Percentiles rank a stretch among this genome's conserved stretches.
phyloP scores from a whole-genome alignment of 1,284 basidiomycete species.

The Apiotrichum sp. region DNA sequence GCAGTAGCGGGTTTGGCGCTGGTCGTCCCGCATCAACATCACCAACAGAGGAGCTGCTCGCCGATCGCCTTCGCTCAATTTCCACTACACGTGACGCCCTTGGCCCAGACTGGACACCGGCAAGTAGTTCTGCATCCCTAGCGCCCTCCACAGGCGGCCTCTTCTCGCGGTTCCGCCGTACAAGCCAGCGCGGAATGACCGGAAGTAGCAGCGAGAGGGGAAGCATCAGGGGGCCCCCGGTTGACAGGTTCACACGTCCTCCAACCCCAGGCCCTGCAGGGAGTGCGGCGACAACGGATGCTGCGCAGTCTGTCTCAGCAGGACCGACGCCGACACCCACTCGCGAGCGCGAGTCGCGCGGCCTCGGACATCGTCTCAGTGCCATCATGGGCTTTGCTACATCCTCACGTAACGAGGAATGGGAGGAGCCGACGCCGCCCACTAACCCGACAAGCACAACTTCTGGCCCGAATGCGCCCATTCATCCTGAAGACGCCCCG shows the following conservation, averaged over 20 bases:
- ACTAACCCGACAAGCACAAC: neutral
- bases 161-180: slow-evolving; percentile 17
- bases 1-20: neutral
- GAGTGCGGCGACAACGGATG: neutral
- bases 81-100: slow-evolving; percentile 27
- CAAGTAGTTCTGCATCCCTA: slow-evolving; percentile 1
- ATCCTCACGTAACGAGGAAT: slow-evolving; percentile 3
- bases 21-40: slow-evolving; percentile 2
- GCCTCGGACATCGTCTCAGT: slow-evolving; percentile 14
- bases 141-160: slow-evolving; percentile 12
- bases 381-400: slow-evolving; percentile 20
- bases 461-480: neutral
- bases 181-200: slow-evolving; percentile 4
- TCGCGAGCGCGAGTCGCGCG: neutral
- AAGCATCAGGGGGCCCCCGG: neutral
- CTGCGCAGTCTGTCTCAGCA: neutral
- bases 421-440: neutral
- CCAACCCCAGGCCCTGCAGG: neutral
- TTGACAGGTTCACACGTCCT: neutral
- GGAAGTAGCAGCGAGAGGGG: neutral
- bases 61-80: slow-evolving; percentile 28
- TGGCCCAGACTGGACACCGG: slow-evolving; percentile 24
- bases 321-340: neutral
- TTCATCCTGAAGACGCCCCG: neutral
- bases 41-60: slow-evolving; percentile 26